Evolutionary conservation across 176 grass and related monocot species (phyloP).

Genomic region (Musa schizocarpa): DNA sequence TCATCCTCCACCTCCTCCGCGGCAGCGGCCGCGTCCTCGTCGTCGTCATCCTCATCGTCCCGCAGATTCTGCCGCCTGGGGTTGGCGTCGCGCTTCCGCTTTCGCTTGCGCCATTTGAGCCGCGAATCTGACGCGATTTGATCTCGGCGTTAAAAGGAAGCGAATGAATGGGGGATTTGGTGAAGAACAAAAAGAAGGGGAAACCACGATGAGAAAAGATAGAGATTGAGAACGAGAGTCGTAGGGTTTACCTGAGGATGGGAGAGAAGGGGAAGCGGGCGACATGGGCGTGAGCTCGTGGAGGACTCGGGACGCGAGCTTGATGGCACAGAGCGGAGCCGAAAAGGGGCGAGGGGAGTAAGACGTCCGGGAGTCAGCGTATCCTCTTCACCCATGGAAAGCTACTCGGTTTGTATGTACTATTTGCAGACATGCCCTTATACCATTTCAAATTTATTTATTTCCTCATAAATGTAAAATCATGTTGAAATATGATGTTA

Average conservation of each 20-base stretch:
- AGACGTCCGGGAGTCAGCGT: neutral
- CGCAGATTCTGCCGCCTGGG: slow-evolving; percentile 28
- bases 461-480: no score
- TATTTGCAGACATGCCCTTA: no score
- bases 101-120: slow-evolving; percentile 52
- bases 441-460: no score
- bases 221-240: neutral
- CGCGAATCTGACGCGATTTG: slow-evolving; percentile 56
- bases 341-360: neutral
- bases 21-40: slow-evolving; percentile 17
- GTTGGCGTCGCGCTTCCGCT: slow-evolving; percentile 71
- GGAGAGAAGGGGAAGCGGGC: slow-evolving; percentile 53
- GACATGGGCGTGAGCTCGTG: slow-evolving; percentile 13
- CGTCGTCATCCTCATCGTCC: slow-evolving; percentile 35
- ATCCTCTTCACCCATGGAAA: neutral
- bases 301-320: slow-evolving; percentile 1
- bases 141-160: slow-evolving; percentile 17
- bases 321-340: slow-evolving; percentile 14
- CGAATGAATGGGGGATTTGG: slow-evolving; percentile 1
- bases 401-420: no score
- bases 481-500: no score
- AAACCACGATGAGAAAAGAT: neutral
- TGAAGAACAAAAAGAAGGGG: neutral
- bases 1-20: slow-evolving; percentile 16
- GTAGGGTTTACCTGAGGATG: slow-evolving; percentile 52